These are phyloP conservation scores for Talaromyces ruber DNA, from an alignment of 495 filamentous ascomycete genomes.

Conservation along the genomic window DNA sequence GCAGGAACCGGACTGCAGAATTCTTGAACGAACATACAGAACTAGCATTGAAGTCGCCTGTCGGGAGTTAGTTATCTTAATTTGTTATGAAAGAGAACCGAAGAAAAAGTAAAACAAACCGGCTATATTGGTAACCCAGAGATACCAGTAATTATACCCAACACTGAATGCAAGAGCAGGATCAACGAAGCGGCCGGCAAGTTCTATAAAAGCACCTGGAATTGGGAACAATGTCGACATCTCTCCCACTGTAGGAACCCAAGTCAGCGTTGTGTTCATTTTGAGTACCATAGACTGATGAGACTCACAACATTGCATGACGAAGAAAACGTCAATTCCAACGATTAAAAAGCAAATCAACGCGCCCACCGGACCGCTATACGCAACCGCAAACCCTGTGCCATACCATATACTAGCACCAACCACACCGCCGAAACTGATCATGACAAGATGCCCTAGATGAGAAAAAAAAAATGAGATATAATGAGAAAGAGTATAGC, in stretches of 20 bases:
- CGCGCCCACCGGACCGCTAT: slow-evolving; percentile 54
- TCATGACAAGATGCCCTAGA: not conserved
- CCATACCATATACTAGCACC: slow-evolving; percentile 41
- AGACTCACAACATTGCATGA: slow-evolving; percentile 30
- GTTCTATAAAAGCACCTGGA: slow-evolving; percentile 47
- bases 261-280: not conserved
- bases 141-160: slow-evolving; percentile 52
- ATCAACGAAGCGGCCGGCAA: slow-evolving; percentile 48
- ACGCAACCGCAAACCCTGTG: slow-evolving; percentile 49
- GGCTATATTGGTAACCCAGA: slow-evolving; percentile 36
- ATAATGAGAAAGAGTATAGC: not conserved
- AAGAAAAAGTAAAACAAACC: slow-evolving; percentile 9
- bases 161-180: slow-evolving; percentile 43
- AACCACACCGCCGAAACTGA: slow-evolving; percentile 25
- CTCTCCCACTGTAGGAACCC: slow-evolving; percentile 35
- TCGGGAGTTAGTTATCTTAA: slow-evolving; percentile 28
- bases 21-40: slow-evolving; percentile 39
- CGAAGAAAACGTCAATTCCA: slow-evolving; percentile 55
- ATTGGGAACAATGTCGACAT: slow-evolving; percentile 49
- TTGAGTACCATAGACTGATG: not conserved
- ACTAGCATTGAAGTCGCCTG: slow-evolving; percentile 29
- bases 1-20: slow-evolving; percentile 59
- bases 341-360: slow-evolving; percentile 57
- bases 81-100: slow-evolving; percentile 40
- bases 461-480: not conserved